Evolutionary conservation across 306 rosid genomes (phyloP).

Genomic region (Geum urbanum): DNA sequence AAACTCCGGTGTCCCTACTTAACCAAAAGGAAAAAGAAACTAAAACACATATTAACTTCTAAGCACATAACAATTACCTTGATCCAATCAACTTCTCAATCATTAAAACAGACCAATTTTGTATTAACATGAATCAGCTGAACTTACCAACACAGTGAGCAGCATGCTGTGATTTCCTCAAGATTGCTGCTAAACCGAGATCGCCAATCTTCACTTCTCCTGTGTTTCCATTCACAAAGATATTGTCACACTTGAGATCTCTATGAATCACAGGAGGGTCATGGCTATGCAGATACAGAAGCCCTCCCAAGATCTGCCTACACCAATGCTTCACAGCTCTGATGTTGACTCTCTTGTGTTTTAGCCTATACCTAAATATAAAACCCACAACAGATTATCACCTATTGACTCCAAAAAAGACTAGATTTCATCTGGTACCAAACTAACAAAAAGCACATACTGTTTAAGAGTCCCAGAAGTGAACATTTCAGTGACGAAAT

Average conservation of each 20-base stretch:
- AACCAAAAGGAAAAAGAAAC: conserved; percentile 9
- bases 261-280: conserved; percentile 95
- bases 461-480: conserved; percentile 94
- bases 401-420: conserved; percentile 11
- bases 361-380: conserved; percentile 62
- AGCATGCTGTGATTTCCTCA: conserved; percentile 80
- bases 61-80: conserved; percentile 17
- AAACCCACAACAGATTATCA: conserved; percentile 10
- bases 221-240: conserved; percentile 89
- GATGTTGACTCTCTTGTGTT: conserved; percentile 73
- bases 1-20: conserved; percentile 88
- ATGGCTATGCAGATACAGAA: conserved; percentile 81
- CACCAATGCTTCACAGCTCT: conserved; percentile 97
- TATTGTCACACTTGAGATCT: conserved; percentile 97
- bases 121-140: not conserved
- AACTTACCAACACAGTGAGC: conserved; percentile 87
- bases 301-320: conserved; percentile 87
- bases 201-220: conserved; percentile 98
- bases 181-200: conserved; percentile 90
- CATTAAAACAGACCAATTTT: not conserved
- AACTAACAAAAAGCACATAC: conserved; percentile 36
- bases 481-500: conserved; percentile 94
- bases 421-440: not conserved
- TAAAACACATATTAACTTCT: conserved; percentile 23
- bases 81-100: not conserved